Evolutionary conservation across 2,329 filamentous ascomycete species (phyloP).

Genomic region (Alternaria brassicicola): DNA sequence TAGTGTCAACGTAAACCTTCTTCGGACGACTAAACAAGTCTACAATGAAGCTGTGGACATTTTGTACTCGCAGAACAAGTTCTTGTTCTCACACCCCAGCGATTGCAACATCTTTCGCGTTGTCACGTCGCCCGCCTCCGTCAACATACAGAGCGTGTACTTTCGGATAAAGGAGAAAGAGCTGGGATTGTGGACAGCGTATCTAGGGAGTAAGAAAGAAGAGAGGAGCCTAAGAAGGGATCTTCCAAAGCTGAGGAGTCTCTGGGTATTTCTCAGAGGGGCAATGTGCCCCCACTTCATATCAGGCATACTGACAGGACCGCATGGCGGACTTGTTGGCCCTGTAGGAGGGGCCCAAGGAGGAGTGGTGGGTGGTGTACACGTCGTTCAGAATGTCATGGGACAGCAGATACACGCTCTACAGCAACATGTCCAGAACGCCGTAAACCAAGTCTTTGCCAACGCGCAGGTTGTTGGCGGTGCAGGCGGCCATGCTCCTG

Average conservation of each 20-base stretch:
- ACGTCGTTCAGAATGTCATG: constrained; percentile 33
- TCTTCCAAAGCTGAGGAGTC: constrained; percentile 43
- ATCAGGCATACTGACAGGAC: constrained; percentile 14
- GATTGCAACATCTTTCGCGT: constrained; percentile 51
- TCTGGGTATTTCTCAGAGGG: constrained; percentile 46
- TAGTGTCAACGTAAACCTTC: constrained; percentile 34
- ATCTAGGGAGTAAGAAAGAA: constrained; percentile 39
- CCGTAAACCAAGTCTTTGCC: constrained; percentile 22
- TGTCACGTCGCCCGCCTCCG: constrained; percentile 36
- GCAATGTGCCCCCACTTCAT: constrained; percentile 20
- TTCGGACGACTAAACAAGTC: constrained; percentile 38
- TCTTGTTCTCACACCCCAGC: constrained; percentile 48
- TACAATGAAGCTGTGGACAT: constrained; percentile 43
- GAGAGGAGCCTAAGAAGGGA: constrained; percentile 43
- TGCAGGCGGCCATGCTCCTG: constrained; percentile 5
- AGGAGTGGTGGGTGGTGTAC: constrained; percentile 19
- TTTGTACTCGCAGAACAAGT: constrained; percentile 47
- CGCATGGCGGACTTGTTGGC: neutral
- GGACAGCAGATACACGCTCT: constrained; percentile 35
- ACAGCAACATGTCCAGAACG: constrained; percentile 34
- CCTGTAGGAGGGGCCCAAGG: constrained; percentile 1
- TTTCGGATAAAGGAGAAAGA: constrained; percentile 48
- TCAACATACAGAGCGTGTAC: constrained; percentile 38
- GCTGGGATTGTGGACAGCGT: constrained; percentile 45
- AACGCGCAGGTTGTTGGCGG: constrained; percentile 12